These are phyloP conservation scores for Aspergillus ustus DNA, from an alignment of 2,329 filamentous ascomycete species.

Conservation along the genomic window DNA sequence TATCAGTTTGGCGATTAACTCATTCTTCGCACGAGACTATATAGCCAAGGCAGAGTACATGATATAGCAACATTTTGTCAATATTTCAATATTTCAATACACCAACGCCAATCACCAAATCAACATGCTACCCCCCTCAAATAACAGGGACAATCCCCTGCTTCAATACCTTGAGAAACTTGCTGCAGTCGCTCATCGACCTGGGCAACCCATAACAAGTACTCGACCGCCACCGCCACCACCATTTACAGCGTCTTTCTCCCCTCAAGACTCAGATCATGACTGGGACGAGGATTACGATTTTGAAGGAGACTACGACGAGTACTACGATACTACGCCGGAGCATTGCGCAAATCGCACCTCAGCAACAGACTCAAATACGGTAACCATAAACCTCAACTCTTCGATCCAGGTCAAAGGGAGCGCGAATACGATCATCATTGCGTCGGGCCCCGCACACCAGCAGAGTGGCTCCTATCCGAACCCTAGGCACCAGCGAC, in stretches of 20 bases:
- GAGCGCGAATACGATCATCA: conserved; percentile 37
- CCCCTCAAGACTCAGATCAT: not conserved
- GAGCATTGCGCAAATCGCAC: not conserved
- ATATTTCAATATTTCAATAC: not conserved
- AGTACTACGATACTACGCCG: not conserved
- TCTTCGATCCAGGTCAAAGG: conserved; percentile 40
- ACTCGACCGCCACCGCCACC: conserved; percentile 5
- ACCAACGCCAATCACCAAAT: not conserved
- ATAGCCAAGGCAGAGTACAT: not conserved
- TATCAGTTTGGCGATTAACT: not conserved
- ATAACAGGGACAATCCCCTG: conserved; percentile 20
- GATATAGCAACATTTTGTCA: not conserved
- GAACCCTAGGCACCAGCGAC: not conserved
- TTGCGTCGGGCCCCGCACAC: conserved; percentile 23
- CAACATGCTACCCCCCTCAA: conserved; percentile 13
- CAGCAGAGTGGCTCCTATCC: not conserved
- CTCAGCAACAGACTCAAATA: conserved; percentile 1
- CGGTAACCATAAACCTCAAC: conserved; percentile 41
- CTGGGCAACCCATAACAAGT: conserved; percentile 20
- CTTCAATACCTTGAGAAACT: not conserved
- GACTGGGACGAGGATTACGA: conserved; percentile 12
- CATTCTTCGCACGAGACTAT: not conserved
- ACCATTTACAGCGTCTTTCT: not conserved
- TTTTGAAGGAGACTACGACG: conserved; percentile 14
- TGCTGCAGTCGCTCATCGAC: not conserved